Conservation (phyloP, 495 filamentous ascomycete species). For the Penicillium silybi region DNA sequence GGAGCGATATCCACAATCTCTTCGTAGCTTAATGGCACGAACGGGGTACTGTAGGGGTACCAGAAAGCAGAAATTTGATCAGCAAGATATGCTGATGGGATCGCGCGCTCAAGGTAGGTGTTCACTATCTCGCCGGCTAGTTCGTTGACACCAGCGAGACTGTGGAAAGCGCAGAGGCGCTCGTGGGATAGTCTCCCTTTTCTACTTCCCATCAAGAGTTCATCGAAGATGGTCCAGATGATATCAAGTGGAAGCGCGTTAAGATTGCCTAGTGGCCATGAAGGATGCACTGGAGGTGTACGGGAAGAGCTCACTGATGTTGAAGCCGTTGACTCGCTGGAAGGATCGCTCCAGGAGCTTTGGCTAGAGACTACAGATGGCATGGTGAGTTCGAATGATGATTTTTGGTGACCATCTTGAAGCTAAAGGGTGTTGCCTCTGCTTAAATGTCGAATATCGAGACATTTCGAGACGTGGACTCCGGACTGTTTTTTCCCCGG, state of each 20-base stretch:
- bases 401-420: neutral
- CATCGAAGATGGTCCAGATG: conserved; percentile 7
- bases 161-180: conserved; percentile 1
- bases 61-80: neutral
- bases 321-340: neutral
- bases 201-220: neutral
- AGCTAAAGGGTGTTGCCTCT: neutral
- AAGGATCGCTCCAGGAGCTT: neutral
- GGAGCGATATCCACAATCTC: neutral
- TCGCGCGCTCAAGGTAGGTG: neutral
- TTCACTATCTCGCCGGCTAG: neutral
- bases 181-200: conserved; percentile 1
- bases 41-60: neutral
- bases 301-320: neutral
- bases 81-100: neutral
- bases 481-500: no score
- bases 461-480: no score
- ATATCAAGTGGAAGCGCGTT: conserved; percentile 5
- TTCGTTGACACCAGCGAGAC: neutral
- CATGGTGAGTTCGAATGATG: neutral
- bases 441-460: no score
- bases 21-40: neutral
- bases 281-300: neutral
- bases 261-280: neutral
- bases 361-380: neutral